Evolutionary conservation across 1,139 yeast genomes (phyloP), one percentile per base, ranked within the genome.

Genomic region (Debaryomyces sp.): DNA sequence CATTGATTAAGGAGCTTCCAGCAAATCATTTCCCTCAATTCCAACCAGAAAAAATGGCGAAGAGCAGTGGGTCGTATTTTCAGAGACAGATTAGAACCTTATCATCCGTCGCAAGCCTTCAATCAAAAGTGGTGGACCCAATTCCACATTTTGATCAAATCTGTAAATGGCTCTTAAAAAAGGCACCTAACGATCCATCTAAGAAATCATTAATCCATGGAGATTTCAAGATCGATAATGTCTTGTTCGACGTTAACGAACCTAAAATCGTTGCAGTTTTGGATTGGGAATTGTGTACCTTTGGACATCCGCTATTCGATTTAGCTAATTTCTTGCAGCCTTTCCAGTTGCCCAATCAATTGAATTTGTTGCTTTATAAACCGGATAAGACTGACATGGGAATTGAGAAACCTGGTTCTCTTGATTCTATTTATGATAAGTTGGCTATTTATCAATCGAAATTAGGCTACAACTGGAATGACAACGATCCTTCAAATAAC

Each of bases 201-300:
- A 64, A 71, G 7, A 68, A 75, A 43, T 66, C 79, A 1, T 72
- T 84, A 54, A 82, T 84, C 38, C 89, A 84, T 56, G 89, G 89
- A 1, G 89, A 84, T 62, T 84, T 80, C 68, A 84, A 84, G 59
- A 81, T 84, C 41, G 89, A 84, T 61, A 84, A 84, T 57, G 59
- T 84, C 32, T 68, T 84, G 8, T 84, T 80, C 59, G 81, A 82
- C 54, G 78, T 80, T 6, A 66, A 73, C 1, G 73, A 77, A 42
- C 76, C 78, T 18, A 62, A 66, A 42, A 83, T 84, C 4, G 66
- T 78, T 47, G 87, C 87, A 0, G 81, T 84, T 1, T 68, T 84
- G 44, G 89, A 84, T 60, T 84, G 89, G 89, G 89, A 84, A 59
- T 70, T 84, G 35, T 82, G 88, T 56, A 84, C 89, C 0, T 72